Evolutionary conservation across 352 stramenopile genomes (phyloP).

Genomic region (Globisporangium spiculum): DNA sequence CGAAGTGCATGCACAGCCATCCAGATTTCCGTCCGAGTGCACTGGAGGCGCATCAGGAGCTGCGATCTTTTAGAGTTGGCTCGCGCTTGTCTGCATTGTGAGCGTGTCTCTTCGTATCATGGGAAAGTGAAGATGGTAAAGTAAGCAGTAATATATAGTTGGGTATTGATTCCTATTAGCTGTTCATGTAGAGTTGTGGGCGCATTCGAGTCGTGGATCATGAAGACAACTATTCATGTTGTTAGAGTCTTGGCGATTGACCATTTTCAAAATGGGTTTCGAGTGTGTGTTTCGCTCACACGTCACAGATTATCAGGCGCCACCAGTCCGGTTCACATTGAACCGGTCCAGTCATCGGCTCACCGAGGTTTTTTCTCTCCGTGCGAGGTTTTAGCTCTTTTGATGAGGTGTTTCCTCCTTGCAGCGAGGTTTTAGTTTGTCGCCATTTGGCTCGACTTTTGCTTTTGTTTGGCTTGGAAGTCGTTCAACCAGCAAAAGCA

Average conservation of each 20-base stretch:
- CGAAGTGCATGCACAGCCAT: constrained; percentile 8
- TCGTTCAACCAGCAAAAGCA: constrained; percentile 12
- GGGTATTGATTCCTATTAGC: background rate
- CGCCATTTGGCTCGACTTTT: background rate
- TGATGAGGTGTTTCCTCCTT: background rate
- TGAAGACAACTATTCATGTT: background rate
- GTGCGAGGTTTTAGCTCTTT: background rate
- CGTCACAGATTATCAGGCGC: constrained; percentile 9
- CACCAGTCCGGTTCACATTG: background rate
- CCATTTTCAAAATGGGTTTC: background rate
- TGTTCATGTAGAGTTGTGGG: background rate
- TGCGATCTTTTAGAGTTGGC: constrained; percentile 1
- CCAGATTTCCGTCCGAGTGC: constrained; percentile 6
- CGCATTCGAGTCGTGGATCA: background rate
- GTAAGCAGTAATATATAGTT: background rate
- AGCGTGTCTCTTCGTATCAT: background rate
- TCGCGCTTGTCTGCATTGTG: constrained; percentile 7
- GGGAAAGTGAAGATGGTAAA: background rate
- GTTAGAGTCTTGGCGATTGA: background rate
- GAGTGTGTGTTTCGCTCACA: background rate
- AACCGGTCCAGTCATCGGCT: constrained; percentile 7
- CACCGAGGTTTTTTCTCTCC: background rate
- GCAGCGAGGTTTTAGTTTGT: background rate
- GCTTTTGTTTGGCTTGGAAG: constrained; percentile 9
- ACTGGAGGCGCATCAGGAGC: constrained; percentile 9